Conservation (phyloP, 2,329 filamentous ascomycete genomes). For the Ceratocystis destructans region DNA sequence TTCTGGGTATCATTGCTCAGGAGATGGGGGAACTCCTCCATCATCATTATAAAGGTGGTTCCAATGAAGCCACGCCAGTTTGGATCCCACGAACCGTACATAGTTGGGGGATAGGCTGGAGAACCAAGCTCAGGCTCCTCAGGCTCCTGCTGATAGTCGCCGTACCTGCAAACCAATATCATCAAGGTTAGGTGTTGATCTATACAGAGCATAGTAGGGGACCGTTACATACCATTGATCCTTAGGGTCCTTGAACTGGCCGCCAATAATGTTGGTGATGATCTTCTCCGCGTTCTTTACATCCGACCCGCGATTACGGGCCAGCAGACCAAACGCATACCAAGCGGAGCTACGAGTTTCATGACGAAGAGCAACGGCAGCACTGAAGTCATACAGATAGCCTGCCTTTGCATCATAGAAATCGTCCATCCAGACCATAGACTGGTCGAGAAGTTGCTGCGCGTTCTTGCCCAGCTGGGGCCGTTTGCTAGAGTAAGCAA, state of each 20-base stretch:
- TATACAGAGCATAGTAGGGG: background rate
- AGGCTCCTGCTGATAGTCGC: conserved; percentile 39
- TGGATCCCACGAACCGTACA: conserved; percentile 47
- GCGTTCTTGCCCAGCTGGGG: conserved; percentile 12
- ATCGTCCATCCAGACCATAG: conserved; percentile 42
- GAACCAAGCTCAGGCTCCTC: conserved; percentile 46
- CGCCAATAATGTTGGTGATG: conserved; percentile 38
- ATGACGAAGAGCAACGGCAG: conserved; percentile 35
- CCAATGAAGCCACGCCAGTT: conserved; percentile 53
- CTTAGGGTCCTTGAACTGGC: conserved; percentile 38
- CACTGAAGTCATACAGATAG: conserved; percentile 39
- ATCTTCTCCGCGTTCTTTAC: conserved; percentile 38
- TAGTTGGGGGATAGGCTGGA: conserved; percentile 34
- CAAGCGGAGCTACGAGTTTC: conserved; percentile 44
- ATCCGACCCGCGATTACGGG: conserved; percentile 39
- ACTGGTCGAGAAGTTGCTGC: conserved; percentile 31
- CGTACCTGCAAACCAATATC: conserved; percentile 25
- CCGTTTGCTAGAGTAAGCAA: conserved; percentile 5
- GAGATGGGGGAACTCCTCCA: conserved; percentile 44
- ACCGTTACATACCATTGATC: conserved; percentile 34
- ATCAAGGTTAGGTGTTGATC: conserved; percentile 24
- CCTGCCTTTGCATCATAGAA: conserved; percentile 39
- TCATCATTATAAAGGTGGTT: conserved; percentile 42
- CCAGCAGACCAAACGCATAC: conserved; percentile 46
- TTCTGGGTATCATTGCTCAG: conserved; percentile 27